These are phyloP conservation scores for Phytophthora capsici DNA, from an alignment of 352 stramenopile genomes.

Conservation along the genomic window DNA sequence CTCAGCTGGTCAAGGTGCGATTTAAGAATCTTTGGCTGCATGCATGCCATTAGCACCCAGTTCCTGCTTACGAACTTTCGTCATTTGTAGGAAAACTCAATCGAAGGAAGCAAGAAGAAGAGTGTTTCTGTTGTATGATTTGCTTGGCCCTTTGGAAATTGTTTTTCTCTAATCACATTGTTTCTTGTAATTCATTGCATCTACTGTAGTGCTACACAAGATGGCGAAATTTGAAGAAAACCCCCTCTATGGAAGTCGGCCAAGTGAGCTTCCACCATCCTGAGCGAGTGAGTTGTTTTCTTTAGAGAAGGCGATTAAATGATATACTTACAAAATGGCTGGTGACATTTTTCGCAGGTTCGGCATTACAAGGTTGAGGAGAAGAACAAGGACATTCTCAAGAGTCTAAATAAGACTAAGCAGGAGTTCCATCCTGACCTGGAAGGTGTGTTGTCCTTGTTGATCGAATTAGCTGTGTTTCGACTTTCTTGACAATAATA, in stretches of 20 bases:
- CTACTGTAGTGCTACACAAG: slow-evolving; percentile 91
- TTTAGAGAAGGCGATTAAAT: no score
- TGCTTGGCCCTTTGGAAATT: background rate
- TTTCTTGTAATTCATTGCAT: background rate
- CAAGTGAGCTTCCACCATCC: slow-evolving; percentile 88
- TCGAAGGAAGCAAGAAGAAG: slow-evolving; percentile 94
- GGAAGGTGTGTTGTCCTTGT: slow-evolving; percentile 52
- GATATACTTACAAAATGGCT: background rate
- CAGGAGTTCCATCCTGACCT: slow-evolving; percentile 74
- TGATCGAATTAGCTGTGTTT: background rate
- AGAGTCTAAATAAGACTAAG: slow-evolving; percentile 90
- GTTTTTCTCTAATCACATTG: background rate
- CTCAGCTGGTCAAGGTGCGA: slow-evolving; percentile 91
- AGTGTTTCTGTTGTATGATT: slow-evolving; percentile 78
- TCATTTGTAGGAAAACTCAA: slow-evolving; percentile 86
- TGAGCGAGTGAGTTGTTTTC: slow-evolving; percentile 49
- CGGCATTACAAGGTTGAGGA: slow-evolving; percentile 77
- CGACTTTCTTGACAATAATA: slow-evolving; percentile 48
- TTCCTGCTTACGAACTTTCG: background rate
- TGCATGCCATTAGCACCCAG: no score
- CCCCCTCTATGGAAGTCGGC: slow-evolving; percentile 89
- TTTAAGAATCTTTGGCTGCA: no score
- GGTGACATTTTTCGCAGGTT: slow-evolving; percentile 40
- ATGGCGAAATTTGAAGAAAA: slow-evolving; percentile 94
- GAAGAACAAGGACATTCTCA: slow-evolving; percentile 89